Percentiles rank a stretch among this genome's conserved stretches.
Conservation (phyloP, 768 basidiomycete genomes). For the Filobasidium floriforme region DNA sequence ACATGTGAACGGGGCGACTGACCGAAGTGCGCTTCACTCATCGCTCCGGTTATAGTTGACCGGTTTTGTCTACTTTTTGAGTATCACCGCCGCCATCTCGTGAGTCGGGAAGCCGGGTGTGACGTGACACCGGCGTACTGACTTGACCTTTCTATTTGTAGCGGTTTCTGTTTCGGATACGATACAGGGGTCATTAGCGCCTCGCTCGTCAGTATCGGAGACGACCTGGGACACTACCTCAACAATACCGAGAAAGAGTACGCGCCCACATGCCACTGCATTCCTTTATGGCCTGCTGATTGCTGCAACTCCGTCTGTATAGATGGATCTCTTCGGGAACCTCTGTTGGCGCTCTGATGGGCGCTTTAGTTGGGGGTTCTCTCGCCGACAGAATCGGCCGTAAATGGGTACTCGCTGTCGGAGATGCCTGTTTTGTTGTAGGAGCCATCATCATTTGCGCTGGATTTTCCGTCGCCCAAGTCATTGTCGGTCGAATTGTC, state of each 20-base stretch:
- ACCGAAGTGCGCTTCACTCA: background rate
- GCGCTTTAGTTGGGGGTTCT: conserved; percentile 27
- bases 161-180: conserved; percentile 34
- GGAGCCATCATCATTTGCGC: conserved; percentile 22
- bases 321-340: conserved; percentile 30
- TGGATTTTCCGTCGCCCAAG: conserved; percentile 16
- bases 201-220: conserved; percentile 27
- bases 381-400: conserved; percentile 32
- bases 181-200: conserved; percentile 36
- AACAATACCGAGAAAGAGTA: conserved; percentile 29
- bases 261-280: background rate
- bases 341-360: conserved; percentile 30
- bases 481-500: conserved; percentile 22
- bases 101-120: too few relatives aligned
- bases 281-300: too few relatives aligned
- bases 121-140: too few relatives aligned
- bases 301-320: background rate
- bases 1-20: background rate
- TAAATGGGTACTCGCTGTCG: conserved; percentile 35
- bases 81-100: conserved; percentile 28
- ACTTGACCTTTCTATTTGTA: too few relatives aligned
- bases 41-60: conserved; percentile 19
- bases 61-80: conserved; percentile 23
- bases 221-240: conserved; percentile 31
- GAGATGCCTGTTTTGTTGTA: conserved; percentile 24